Conservation (phyloP, 306 rosid genomes). For the Prunus fruticosa region DNA sequence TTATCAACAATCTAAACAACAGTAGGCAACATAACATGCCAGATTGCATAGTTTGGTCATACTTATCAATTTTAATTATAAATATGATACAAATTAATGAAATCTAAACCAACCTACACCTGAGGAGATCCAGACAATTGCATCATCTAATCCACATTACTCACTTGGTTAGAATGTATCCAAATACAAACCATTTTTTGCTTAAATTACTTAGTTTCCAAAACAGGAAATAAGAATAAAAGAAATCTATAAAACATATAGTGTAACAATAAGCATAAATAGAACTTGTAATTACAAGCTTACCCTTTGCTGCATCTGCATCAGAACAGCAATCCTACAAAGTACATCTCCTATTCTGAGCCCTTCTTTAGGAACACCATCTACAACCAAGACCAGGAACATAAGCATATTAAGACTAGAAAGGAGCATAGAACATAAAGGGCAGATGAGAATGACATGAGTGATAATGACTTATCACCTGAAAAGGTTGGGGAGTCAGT, state of each 20-base stretch:
- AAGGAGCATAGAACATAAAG: not conserved
- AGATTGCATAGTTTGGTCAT: not conserved
- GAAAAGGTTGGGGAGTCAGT: slow-evolving; percentile 75
- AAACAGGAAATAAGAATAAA: not conserved
- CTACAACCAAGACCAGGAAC: slow-evolving; percentile 43
- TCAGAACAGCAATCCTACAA: slow-evolving; percentile 78
- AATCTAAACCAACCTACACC: not conserved
- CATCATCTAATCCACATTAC: not conserved
- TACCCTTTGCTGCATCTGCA: slow-evolving; percentile 77
- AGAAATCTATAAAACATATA: not conserved
- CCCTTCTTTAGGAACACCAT: slow-evolving; percentile 99
- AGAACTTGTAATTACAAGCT: slow-evolving; percentile 25
- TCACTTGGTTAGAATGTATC: not conserved
- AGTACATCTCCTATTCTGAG: slow-evolving; percentile 88
- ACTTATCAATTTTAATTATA: not conserved
- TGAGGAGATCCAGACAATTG: not conserved
- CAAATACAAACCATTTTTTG: not conserved
- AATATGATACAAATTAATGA: not conserved
- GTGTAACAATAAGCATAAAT: not conserved
- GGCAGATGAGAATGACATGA: not conserved
- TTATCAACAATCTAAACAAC: not conserved
- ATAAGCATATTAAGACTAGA: slow-evolving; percentile 6
- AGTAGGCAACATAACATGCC: not conserved
- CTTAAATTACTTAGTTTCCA: not conserved
- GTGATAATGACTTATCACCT: slow-evolving; percentile 50